Evolutionary conservation across 129 eudicot genomes (phyloP).

Genomic region (Ambrosia artemisiifolia): DNA sequence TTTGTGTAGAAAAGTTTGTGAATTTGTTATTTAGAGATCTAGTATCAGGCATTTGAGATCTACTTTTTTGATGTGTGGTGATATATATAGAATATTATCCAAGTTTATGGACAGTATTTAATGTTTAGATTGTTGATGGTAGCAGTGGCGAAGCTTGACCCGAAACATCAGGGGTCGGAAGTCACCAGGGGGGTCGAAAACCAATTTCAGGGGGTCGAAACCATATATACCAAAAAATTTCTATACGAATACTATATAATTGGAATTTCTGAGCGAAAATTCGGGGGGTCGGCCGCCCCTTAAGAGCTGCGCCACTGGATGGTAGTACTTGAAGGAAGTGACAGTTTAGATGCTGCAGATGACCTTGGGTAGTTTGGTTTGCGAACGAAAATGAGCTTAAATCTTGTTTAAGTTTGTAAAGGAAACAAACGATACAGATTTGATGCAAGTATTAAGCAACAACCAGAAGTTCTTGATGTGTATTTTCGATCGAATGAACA

Average conservation of each 20-base stretch:
- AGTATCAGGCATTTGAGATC: constrained; percentile 1
- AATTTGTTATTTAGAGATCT: constrained; percentile 4
- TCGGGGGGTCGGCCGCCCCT: too few species aligned
- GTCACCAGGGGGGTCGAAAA: too few species aligned
- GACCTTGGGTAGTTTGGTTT: background rate
- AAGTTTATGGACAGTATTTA: background rate
- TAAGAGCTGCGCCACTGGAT: too few species aligned
- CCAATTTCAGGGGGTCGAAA: too few species aligned
- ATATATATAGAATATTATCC: background rate
- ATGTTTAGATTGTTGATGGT: constrained; percentile 8
- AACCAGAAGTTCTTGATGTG: background rate
- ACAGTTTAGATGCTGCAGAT: background rate
- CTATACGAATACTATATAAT: too few species aligned
- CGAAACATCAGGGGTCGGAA: too few species aligned
- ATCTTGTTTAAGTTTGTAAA: background rate
- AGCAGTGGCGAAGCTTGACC: too few species aligned
- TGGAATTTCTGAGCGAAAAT: too few species aligned
- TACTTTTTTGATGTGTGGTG: background rate
- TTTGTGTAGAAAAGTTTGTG: constrained; percentile 4
- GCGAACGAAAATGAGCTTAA: background rate
- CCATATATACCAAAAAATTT: too few species aligned
- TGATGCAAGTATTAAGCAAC: background rate
- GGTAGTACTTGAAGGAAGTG: background rate
- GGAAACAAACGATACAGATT: background rate
- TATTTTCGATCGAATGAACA: background rate